These are phyloP conservation scores for Arachis monticola DNA, from an alignment of 331 rosid genomes.

Conservation along the genomic window DNA sequence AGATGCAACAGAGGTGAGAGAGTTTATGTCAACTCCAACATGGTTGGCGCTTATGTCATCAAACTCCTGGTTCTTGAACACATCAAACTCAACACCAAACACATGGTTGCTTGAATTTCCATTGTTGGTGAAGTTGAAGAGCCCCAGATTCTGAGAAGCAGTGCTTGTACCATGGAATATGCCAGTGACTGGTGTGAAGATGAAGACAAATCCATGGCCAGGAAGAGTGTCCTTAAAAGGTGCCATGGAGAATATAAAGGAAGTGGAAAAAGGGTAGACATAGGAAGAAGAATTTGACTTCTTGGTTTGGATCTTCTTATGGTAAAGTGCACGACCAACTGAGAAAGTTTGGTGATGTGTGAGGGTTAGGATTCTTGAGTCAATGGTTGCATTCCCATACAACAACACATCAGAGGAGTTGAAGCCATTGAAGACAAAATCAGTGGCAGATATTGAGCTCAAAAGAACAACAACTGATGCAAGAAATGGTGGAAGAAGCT, in stretches of 20 bases:
- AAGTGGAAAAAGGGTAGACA: conserved; percentile 68
- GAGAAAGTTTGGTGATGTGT: conserved; percentile 59
- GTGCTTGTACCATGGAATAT: conserved; percentile 51
- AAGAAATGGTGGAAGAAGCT: conserved; percentile 23
- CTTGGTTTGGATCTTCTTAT: conserved; percentile 49
- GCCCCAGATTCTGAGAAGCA: conserved; percentile 68
- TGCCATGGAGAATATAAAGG: conserved; percentile 81
- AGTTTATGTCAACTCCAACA: conserved; percentile 77
- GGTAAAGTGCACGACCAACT: conserved; percentile 73
- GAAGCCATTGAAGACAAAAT: conserved; percentile 80
- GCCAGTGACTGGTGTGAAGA: conserved; percentile 65
- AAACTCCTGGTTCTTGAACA: conserved; percentile 72
- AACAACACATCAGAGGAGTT: conserved; percentile 55
- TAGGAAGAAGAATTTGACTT: conserved; percentile 54
- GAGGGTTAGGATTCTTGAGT: conserved; percentile 63
- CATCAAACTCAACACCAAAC: conserved; percentile 81
- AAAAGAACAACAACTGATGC: conserved; percentile 13
- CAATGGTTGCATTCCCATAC: conserved; percentile 65
- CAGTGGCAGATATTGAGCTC: conserved; percentile 42
- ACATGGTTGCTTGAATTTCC: conserved; percentile 57
- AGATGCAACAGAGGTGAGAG: conserved; percentile 51
- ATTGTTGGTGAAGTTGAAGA: conserved; percentile 67
- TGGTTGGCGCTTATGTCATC: conserved; percentile 67
- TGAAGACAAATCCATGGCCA: conserved; percentile 83
- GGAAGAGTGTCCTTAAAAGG: conserved; percentile 56